Base-by-base conservation (phyloP, 495 filamentous ascomycete genomes). In the Xeromyces bisporus region DNA sequence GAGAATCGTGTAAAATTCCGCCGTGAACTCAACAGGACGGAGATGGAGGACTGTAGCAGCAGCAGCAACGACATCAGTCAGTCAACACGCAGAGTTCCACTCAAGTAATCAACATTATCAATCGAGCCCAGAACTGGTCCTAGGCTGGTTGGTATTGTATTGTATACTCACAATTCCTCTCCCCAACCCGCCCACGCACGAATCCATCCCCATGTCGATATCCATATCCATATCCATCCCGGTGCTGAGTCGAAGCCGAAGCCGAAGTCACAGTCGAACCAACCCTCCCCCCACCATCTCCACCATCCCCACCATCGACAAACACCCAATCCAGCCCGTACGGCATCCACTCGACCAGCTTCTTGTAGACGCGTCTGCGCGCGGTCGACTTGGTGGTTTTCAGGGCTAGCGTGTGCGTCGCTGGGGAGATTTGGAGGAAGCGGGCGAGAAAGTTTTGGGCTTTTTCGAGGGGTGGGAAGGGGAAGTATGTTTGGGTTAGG, bases 361-460 rank as follows among this genome's bases (percentile, higher is more conserved):
- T 56, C 12, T 61, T 63, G 20, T 73, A 67, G 3, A 92, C 56
- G 35, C 91, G 83, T 39, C 75, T 76, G 20, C 83, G 71, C 12
- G 75, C 75, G 32, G 73, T 73, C 13, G 67, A 54, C 29, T 73
- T 76, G 2, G 72, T 64, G 13, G 79, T 61, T 4, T 66, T 65
- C 41, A 96, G 76, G 46, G 82, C 84, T 7, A 94, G 46, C 6
- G 75, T 63, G 31, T 68, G 67, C 16, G 58, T 71, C 0, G 77
- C 76, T 0, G 89, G 87, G 44, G 89, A 93, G 50, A 94, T 76
- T 28, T 83, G 73, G 55, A 97, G 77, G 13, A 96, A 70, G 10
- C 79, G 77, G 20, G 78, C 72, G 29, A 97, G 64, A 84, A 85
- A 93, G 35, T 78, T 89, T 36, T 76, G 64, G 35, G 56, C 58